These are phyloP conservation scores for Paramecium sexaurelia DNA, from an alignment of 73 alveolate species.

Conservation along the genomic window DNA sequence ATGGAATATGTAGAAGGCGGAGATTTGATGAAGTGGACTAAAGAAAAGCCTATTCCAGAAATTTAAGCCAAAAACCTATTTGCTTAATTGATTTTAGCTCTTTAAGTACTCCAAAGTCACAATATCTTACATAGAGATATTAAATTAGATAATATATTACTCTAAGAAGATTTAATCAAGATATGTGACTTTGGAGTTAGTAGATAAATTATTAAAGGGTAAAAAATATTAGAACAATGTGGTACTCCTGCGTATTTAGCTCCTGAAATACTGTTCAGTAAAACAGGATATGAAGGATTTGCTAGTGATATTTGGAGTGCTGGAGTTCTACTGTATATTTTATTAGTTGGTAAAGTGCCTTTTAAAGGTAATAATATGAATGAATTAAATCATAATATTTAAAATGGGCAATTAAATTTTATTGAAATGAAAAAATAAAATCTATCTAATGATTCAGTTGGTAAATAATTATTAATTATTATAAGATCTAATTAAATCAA, in stretches of 20 bases:
- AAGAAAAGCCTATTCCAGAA: slow-evolving; percentile 90
- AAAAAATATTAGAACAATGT: slow-evolving; percentile 92
- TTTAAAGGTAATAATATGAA: slow-evolving; percentile 91
- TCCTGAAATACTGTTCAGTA: slow-evolving; percentile 93
- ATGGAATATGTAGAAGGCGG: slow-evolving; percentile 96
- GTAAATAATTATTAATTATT: neutral
- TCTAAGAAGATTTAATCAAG: slow-evolving; percentile 90
- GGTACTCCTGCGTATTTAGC: slow-evolving; percentile 99
- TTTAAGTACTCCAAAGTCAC: slow-evolving; percentile 83
- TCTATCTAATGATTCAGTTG: slow-evolving; percentile 55
- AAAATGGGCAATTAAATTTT: slow-evolving; percentile 37
- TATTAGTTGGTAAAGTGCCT: slow-evolving; percentile 95
- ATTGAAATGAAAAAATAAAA: slow-evolving; percentile 59
- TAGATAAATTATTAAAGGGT: slow-evolving; percentile 80
- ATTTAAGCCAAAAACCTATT: slow-evolving; percentile 85
- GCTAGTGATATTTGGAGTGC: slow-evolving; percentile 96
- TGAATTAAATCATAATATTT: slow-evolving; percentile 77
- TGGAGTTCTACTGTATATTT: slow-evolving; percentile 93
- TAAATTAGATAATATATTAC: slow-evolving; percentile 93
- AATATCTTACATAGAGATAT: slow-evolving; percentile 95
- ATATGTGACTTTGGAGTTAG: slow-evolving; percentile 97
- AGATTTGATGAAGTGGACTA: slow-evolving; percentile 88
- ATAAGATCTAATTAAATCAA: slow-evolving; percentile 59
- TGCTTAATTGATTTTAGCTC: slow-evolving; percentile 86
- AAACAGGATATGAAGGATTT: slow-evolving; percentile 94